phyloP scores from a whole-genome alignment of 2,329 filamentous ascomycete species.

The Didymella arachidicola region DNA sequence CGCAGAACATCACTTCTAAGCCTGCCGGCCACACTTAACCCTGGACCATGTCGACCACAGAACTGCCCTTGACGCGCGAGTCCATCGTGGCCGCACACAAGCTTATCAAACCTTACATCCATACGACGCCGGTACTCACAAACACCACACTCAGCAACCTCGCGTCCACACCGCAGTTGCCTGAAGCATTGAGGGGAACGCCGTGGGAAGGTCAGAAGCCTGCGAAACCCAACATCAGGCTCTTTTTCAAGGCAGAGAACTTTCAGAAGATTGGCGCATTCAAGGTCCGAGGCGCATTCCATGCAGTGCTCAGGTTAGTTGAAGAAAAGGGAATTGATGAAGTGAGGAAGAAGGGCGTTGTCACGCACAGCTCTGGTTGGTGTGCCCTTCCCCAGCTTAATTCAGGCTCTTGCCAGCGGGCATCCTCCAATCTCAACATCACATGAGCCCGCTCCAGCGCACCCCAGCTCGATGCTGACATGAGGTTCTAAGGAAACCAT shows the following conservation, averaged over 20 bases:
- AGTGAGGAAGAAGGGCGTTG: slow-evolving; percentile 71
- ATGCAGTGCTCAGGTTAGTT: slow-evolving; percentile 77
- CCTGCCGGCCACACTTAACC: background rate
- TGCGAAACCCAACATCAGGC: slow-evolving; percentile 69
- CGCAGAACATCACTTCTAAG: background rate
- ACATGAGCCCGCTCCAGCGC: background rate
- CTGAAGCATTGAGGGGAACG: slow-evolving; percentile 63
- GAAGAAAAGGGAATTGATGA: slow-evolving; percentile 58
- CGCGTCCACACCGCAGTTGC: slow-evolving; percentile 73
- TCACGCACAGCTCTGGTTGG: slow-evolving; percentile 87
- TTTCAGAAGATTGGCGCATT: slow-evolving; percentile 90
- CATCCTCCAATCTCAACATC: background rate
- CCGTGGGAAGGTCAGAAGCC: slow-evolving; percentile 65
- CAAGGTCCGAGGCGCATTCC: slow-evolving; percentile 89
- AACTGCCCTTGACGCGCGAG: slow-evolving; percentile 72
- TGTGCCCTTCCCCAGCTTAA: slow-evolving; percentile 12
- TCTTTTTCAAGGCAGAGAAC: slow-evolving; percentile 98
- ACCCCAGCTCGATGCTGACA: background rate
- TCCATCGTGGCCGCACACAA: slow-evolving; percentile 76
- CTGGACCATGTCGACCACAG: slow-evolving; percentile 22
- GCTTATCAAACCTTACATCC: slow-evolving; percentile 77
- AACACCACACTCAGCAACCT: slow-evolving; percentile 76
- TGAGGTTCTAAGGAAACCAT: slow-evolving; percentile 75
- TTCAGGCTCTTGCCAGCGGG: background rate
- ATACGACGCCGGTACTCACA: slow-evolving; percentile 84